Conservation (phyloP, 495 filamentous ascomycete species). For the Darksidea phi region DNA sequence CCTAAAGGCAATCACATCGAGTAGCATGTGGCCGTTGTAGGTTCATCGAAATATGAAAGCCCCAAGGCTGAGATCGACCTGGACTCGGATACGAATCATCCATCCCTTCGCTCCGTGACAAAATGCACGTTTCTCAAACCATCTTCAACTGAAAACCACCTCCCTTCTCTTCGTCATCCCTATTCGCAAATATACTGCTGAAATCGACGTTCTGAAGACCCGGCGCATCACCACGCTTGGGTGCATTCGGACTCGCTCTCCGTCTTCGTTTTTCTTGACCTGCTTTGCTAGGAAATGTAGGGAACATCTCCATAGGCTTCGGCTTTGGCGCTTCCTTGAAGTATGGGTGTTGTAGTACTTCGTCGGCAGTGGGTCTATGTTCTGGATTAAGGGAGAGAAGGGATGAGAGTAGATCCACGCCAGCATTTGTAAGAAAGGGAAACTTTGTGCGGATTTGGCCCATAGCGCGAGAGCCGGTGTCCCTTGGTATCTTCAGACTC, state of each 20-base stretch:
- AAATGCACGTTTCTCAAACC: slow-evolving; percentile 45
- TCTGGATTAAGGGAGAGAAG: slow-evolving; percentile 77
- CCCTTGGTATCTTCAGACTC: slow-evolving; percentile 71
- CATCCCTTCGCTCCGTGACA: background rate
- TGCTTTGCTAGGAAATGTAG: slow-evolving; percentile 83
- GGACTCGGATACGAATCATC: background rate
- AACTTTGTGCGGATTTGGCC: slow-evolving; percentile 66
- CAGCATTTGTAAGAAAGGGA: slow-evolving; percentile 74
- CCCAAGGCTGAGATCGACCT: too few relatives aligned
- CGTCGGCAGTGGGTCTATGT: slow-evolving; percentile 64
- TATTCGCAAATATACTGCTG: slow-evolving; percentile 70
- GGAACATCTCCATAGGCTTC: slow-evolving; percentile 69
- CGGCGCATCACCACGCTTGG: slow-evolving; percentile 72
- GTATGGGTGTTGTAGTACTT: slow-evolving; percentile 75
- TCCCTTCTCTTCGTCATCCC: slow-evolving; percentile 71
- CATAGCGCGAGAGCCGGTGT: slow-evolving; percentile 39
- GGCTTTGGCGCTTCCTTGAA: slow-evolving; percentile 87
- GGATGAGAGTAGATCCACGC: slow-evolving; percentile 63
- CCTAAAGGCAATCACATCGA: too few relatives aligned
- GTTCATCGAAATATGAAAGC: too few relatives aligned
- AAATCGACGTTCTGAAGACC: slow-evolving; percentile 68
- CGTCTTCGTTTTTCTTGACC: slow-evolving; percentile 81
- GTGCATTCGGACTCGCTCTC: slow-evolving; percentile 80
- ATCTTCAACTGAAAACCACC: slow-evolving; percentile 80
- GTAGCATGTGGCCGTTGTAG: too few relatives aligned